A percentile compares a stretch with the other conserved stretches of the same genome.
Conservation (phyloP, 2,329 filamentous ascomycete species). For the Aspergillus sclerotialis region DNA sequence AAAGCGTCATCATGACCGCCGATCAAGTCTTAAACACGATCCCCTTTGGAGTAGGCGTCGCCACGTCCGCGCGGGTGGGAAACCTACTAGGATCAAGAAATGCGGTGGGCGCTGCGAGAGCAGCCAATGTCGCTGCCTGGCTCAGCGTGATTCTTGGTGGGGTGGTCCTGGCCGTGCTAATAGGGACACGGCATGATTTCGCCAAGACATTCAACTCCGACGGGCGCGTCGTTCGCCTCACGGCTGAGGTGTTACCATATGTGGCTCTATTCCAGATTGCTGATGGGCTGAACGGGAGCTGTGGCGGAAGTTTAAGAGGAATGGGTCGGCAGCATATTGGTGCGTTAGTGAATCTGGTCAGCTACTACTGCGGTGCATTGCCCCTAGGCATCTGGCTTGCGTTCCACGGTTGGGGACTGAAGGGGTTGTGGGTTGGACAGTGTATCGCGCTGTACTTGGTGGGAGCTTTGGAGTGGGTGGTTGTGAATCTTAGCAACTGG, state of each 20-base stretch:
- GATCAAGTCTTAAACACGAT: slow-evolving; percentile 81
- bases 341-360: slow-evolving; percentile 71
- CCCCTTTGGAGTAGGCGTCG: slow-evolving; percentile 79
- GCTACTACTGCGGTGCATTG: slow-evolving; percentile 76
- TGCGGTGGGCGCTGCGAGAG: slow-evolving; percentile 58
- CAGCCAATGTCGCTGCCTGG: slow-evolving; percentile 68
- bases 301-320: slow-evolving; percentile 70
- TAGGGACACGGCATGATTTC: slow-evolving; percentile 65
- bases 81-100: slow-evolving; percentile 69
- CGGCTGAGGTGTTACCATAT: slow-evolving; percentile 74
- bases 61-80: slow-evolving; percentile 68
- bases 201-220: slow-evolving; percentile 79
- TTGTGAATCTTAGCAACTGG: slow-evolving; percentile 74
- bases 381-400: slow-evolving; percentile 78
- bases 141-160: slow-evolving; percentile 64
- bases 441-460: slow-evolving; percentile 76
- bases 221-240: slow-evolving; percentile 61
- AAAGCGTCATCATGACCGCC: slow-evolving; percentile 83
- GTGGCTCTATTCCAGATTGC: slow-evolving; percentile 88
- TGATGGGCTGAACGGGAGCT: slow-evolving; percentile 78
- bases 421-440: slow-evolving; percentile 76
- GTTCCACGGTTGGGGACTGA: slow-evolving; percentile 77
- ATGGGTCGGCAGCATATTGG: slow-evolving; percentile 86
- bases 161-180: slow-evolving; percentile 59
- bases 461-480: slow-evolving; percentile 68